Evolutionary conservation across 2,329 filamentous ascomycete species (phyloP).

Genomic region (Cephalotrichum gorgonifer): DNA sequence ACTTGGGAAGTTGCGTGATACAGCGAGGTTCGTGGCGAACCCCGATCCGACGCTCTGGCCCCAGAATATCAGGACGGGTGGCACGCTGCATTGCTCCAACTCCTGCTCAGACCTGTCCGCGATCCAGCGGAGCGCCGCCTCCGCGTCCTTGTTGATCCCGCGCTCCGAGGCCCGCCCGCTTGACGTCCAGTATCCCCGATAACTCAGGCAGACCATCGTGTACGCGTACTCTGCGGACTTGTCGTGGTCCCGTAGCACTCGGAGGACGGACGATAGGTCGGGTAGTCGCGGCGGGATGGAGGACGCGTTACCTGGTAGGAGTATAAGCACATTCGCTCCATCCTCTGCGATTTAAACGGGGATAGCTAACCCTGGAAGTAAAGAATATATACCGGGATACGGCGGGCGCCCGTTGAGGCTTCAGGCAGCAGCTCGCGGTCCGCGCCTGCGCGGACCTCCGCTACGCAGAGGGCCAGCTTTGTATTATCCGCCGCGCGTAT

Average conservation of each 20-base stretch:
- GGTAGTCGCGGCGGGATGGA: conserved; percentile 47
- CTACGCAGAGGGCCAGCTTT: conserved; percentile 48
- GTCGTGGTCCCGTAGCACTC: conserved; percentile 28
- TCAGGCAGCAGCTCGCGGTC: conserved; percentile 5
- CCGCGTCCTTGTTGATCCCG: conserved; percentile 59
- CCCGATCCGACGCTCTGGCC: conserved; percentile 69
- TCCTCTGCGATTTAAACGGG: conserved; percentile 9
- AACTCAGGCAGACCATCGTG: conserved; percentile 45
- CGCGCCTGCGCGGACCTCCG: conserved; percentile 21
- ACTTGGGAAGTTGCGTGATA: conserved; percentile 24
- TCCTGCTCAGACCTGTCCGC: conserved; percentile 25
- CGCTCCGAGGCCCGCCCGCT: conserved; percentile 58
- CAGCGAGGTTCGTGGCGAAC: conserved; percentile 53
- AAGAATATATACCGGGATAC: conserved; percentile 38
- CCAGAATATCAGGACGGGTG: conserved; percentile 51
- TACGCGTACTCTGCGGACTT: conserved; percentile 24
- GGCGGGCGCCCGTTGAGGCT: neutral
- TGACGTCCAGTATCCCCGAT: conserved; percentile 72
- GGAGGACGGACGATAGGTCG: conserved; percentile 42
- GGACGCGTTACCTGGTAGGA: conserved; percentile 42
- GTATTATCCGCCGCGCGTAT: conserved; percentile 55
- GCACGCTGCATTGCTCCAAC: conserved; percentile 10
- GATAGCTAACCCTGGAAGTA: conserved; percentile 41
- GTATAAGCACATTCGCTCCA: conserved; percentile 4
- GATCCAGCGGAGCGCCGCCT: conserved; percentile 55